Evolutionary conservation across 768 basidiomycete species (phyloP).

Genomic region (Suillus weaverae): DNA sequence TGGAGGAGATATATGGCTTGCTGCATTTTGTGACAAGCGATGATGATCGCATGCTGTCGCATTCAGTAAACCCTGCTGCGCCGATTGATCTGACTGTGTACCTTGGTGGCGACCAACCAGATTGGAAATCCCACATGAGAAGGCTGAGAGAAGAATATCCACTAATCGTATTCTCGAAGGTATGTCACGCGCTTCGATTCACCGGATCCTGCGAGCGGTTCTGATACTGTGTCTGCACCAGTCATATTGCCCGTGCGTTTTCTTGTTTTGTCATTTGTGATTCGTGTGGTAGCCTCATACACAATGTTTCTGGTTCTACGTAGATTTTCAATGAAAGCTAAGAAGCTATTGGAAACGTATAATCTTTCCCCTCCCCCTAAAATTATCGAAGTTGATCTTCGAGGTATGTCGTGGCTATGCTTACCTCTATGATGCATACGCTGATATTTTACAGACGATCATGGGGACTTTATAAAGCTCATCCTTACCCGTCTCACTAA

Average conservation of each 20-base stretch:
- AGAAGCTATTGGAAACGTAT: constrained; percentile 56
- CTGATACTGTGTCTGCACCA: constrained; percentile 25
- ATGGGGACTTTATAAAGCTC: constrained; percentile 57
- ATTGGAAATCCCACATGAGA: constrained; percentile 41
- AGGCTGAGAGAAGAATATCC: constrained; percentile 53
- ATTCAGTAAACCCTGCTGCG: constrained; percentile 42
- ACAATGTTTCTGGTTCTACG: not conserved
- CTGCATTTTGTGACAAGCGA: constrained; percentile 58
- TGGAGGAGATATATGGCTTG: constrained; percentile 71
- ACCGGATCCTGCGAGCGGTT: not conserved
- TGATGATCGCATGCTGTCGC: constrained; percentile 41
- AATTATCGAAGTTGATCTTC: constrained; percentile 73
- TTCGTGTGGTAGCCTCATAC: not conserved
- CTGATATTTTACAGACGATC: constrained; percentile 48
- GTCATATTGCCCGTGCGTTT: constrained; percentile 75
- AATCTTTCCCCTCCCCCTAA: constrained; percentile 63
- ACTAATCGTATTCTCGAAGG: constrained; percentile 82
- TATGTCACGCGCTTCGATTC: constrained; percentile 28
- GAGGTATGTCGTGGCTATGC: constrained; percentile 42
- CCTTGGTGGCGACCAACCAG: constrained; percentile 27
- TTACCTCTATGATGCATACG: constrained; percentile 1
- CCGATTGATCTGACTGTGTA: constrained; percentile 56
- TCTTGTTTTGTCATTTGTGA: not conserved
- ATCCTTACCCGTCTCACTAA: constrained; percentile 66
- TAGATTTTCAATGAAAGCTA: constrained; percentile 33